Base-by-base conservation (phyloP, 2,329 filamentous ascomycete species). In the Fusarium xylarioides region DNA sequence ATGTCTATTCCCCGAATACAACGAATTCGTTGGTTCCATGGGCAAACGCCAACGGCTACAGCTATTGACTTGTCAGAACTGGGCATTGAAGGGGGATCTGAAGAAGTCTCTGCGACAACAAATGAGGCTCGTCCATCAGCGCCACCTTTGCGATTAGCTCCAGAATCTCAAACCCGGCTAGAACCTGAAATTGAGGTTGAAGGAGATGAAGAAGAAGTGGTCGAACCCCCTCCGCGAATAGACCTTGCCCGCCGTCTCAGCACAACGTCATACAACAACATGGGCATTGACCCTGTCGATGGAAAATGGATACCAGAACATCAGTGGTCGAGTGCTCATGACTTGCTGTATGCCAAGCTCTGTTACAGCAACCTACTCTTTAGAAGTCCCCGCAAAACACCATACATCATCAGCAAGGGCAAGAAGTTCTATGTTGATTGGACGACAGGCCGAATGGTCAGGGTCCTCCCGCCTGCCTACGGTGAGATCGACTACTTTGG, bases 351-450 rank as follows among this genome's bases (percentile, higher is more conserved):
- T 67, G 88, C 88, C 57, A 89, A 88, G 78, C 82, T 89, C 15
- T 90, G 88, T 80, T 89, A 89, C 78, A 86, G 86, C n/a, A 86
- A 89, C 55, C 81, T 90, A 15, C 82, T 89, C 30, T 88, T 87
- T 78, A 83, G 86, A 63, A 87, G 86, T 66, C 89, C 89, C 30
- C 83, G 88, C 58, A 90, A 90, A 78, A 87, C 85, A 68, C 88
- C 89, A 75, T 88, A 87, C 72, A 85, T 90, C 63, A 85, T 90
- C 75, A 83, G 83, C 79, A 85, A 86, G 70, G 88, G 88, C 46
- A 89, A 87, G 77, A 84, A 87, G 75, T 90, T 88, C 87, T 85
- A 85, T 66, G 87, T 90, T 47, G 88, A 90, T 81, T 90, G 88
- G 88, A 80, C 80, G 19, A 89, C 87, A 21, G 88, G 88, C 42